These are phyloP conservation scores for Pyrenophora graminea DNA, from an alignment of 2,329 filamentous ascomycete species.

Conservation along the genomic window DNA sequence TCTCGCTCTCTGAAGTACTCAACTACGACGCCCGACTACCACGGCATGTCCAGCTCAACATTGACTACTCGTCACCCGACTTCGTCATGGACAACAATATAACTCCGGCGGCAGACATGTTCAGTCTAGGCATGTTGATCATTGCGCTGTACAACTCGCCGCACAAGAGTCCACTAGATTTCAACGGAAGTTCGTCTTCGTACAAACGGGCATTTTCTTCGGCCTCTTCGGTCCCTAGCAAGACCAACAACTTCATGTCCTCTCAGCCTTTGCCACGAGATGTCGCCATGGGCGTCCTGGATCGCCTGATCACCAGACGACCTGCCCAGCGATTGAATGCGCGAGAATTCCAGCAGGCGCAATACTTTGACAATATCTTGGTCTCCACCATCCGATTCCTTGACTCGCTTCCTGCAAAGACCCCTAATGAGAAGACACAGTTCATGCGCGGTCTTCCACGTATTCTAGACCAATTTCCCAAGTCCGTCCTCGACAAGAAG, in stretches of 20 bases:
- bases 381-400: slow-evolving; percentile 96
- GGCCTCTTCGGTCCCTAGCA: slow-evolving; percentile 76
- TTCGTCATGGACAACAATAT: slow-evolving; percentile 91
- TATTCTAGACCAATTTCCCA: slow-evolving; percentile 89
- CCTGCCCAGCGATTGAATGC: slow-evolving; percentile 87
- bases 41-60: slow-evolving; percentile 78
- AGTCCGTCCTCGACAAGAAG: slow-evolving; percentile 93
- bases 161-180: slow-evolving; percentile 82
- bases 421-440: slow-evolving; percentile 82
- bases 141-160: slow-evolving; percentile 94
- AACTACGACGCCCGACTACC: slow-evolving; percentile 86
- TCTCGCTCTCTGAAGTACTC: slow-evolving; percentile 80
- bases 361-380: slow-evolving; percentile 95
- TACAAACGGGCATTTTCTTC: slow-evolving; percentile 85
- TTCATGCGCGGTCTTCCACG: slow-evolving; percentile 88
- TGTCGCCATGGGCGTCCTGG: slow-evolving; percentile 74
- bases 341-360: slow-evolving; percentile 89
- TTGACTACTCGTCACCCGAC: slow-evolving; percentile 94
- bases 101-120: slow-evolving; percentile 84
- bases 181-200: slow-evolving; percentile 76
- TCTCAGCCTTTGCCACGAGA: slow-evolving; percentile 80
- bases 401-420: slow-evolving; percentile 89
- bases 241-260: slow-evolving; percentile 81
- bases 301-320: slow-evolving; percentile 81
- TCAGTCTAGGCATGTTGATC: slow-evolving; percentile 86